Evolutionary conservation across 257 asterid genomes (phyloP).

Genomic region (Linderniella brevidens): DNA sequence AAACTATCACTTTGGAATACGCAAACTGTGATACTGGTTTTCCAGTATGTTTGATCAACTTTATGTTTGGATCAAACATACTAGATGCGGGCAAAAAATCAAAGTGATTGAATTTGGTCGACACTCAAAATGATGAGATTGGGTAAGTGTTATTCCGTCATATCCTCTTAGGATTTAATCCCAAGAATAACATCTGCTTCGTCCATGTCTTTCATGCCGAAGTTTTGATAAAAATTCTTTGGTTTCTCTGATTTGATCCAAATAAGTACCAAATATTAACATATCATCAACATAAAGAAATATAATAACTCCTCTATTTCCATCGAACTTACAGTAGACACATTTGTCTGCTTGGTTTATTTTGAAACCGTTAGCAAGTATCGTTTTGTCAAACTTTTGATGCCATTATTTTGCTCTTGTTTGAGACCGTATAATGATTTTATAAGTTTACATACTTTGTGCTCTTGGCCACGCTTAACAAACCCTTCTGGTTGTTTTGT

Average conservation of each 20-base stretch:
- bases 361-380: background rate
- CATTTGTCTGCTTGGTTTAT: background rate
- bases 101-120: no score
- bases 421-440: slow-evolving; percentile 2
- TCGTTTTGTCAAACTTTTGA: background rate
- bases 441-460: background rate
- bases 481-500: background rate
- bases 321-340: background rate
- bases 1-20: no score
- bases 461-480: background rate
- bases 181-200: slow-evolving; percentile 1
- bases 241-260: background rate
- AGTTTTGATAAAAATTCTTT: background rate
- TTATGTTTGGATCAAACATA: no score
- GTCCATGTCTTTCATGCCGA: slow-evolving; percentile 6
- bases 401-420: slow-evolving; percentile 1
- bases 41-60: no score
- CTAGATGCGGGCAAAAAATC: no score
- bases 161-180: background rate
- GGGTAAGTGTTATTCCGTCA: background rate
- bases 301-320: background rate
- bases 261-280: background rate
- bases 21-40: no score
- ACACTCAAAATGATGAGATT: no score
- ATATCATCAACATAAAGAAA: slow-evolving; percentile 5